Base-by-base conservation (phyloP, 495 filamentous ascomycete species). In the Cenococcum geophilum region DNA sequence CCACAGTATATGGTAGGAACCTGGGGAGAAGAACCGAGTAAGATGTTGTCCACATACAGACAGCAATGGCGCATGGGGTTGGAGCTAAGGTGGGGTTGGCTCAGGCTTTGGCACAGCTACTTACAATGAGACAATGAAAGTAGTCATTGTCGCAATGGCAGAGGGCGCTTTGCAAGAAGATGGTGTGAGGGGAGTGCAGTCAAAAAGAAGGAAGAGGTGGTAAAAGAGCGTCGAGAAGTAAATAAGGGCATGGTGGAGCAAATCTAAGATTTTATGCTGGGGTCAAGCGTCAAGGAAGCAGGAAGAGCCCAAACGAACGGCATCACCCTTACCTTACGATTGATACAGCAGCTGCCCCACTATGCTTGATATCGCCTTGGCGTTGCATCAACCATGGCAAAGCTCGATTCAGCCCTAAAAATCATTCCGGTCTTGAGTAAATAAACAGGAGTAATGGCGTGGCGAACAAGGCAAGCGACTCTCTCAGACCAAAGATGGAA, bases 1-100 rank as follows among this genome's bases (percentile, higher is more conserved):
- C 84, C 64, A 96, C 78, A 1, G 92, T 97, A 70, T 95, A 89
- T 5, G 92, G 92, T 27, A 96, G 84, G 71, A 95, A 95, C 47
- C 92, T 96, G 65, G 56, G 43, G 5, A 52, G 20, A 52, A 1
- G 11, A 20, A 40, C 48, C 20, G 47, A 27, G 53, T 63, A 20
- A 59, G 59, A 16, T 11, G 34, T 3, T 36, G 6, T 36, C 8
- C 43, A 22, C 11, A 18, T n/a, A 32, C 25, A 49, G 22, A n/a
- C 3, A 5, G 34, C 8, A 52, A 23, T 62, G 54, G 6, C 18
- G 27, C 27, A 22, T 8, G 11, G 49, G 36, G 10, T 23, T 43
- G 2, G 37, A 53, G 8, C 27, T 55, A 32, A 20, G 6, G 57
- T 34, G n/a, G 57, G 22, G 32, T 12, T 43, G 10, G 35, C 10